Percentiles rank a stretch among this genome's conserved stretches.
Evolutionary conservation across 1,284 basidiomycete species (phyloP).

Genomic region (Naganishia albida): DNA sequence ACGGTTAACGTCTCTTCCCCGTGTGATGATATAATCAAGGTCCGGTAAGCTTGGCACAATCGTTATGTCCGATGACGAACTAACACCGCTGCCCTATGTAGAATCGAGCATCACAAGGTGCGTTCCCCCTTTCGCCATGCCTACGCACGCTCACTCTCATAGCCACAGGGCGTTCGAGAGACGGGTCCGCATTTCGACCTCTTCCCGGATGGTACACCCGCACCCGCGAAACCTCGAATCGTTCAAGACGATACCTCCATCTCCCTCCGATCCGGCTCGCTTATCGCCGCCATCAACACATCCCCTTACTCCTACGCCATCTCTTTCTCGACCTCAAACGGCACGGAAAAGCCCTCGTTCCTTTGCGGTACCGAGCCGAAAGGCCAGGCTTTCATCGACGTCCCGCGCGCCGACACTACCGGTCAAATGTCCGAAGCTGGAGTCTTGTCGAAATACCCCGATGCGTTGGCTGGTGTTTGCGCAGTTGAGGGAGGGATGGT

Average conservation of each 20-base stretch:
- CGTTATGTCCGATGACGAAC: neutral
- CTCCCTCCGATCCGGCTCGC: conserved; percentile 50
- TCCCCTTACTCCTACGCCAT: conserved; percentile 52
- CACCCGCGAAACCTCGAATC: conserved; percentile 57
- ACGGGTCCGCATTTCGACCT: conserved; percentile 61
- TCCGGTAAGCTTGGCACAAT: conserved; percentile 29
- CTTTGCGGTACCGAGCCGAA: conserved; percentile 58
- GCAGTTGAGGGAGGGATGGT: conserved; percentile 30
- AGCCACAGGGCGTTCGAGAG: conserved; percentile 51
- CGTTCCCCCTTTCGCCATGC: neutral
- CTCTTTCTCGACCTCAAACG: conserved; percentile 50
- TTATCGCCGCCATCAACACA: conserved; percentile 43
- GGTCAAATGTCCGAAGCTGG: conserved; percentile 64
- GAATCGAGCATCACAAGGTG: conserved; percentile 41
- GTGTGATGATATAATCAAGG: conserved; percentile 63
- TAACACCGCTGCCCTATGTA: neutral
- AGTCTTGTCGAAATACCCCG: conserved; percentile 61
- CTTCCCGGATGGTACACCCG: conserved; percentile 63
- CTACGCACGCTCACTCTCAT: neutral
- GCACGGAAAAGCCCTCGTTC: conserved; percentile 25
- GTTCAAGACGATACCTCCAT: conserved; percentile 51
- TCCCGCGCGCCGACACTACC: conserved; percentile 66
- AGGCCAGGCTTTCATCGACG: conserved; percentile 66
- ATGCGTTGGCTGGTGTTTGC: conserved; percentile 32
- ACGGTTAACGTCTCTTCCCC: conserved; percentile 66